Conservation (phyloP, 2,329 filamentous ascomycete species). For the Canariomyces notabilis region DNA sequence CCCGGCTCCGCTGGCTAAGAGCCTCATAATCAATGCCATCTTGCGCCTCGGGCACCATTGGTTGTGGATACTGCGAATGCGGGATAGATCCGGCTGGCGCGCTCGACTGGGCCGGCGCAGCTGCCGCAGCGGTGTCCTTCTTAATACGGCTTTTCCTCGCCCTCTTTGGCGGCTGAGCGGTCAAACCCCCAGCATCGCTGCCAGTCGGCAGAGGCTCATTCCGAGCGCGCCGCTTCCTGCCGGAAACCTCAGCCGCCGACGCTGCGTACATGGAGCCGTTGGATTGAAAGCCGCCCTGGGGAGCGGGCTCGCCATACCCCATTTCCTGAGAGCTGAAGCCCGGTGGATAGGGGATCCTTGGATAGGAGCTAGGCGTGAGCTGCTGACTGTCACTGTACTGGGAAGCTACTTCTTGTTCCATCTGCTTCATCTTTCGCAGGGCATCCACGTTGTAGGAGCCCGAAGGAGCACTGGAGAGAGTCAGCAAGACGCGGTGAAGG, state of each 20-base stretch:
- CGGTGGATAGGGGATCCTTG: constrained; percentile 14
- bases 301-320: constrained; percentile 9
- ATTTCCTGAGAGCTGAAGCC: constrained; percentile 5
- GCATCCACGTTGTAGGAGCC: background rate
- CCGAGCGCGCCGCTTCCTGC: constrained; percentile 16
- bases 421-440: constrained; percentile 7
- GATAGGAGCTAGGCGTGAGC: constrained; percentile 4
- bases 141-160: constrained; percentile 18
- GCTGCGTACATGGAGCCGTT: constrained; percentile 20
- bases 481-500: background rate
- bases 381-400: background rate
- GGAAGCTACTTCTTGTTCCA: constrained; percentile 1
- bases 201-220: background rate
- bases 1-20: constrained; percentile 24
- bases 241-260: constrained; percentile 18
- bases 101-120: constrained; percentile 7
- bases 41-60: constrained; percentile 15
- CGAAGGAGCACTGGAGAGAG: background rate
- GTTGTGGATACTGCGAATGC: constrained; percentile 17
- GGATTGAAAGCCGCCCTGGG: constrained; percentile 7
- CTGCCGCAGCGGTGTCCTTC: constrained; percentile 11
- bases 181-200: constrained; percentile 3
- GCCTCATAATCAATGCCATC: constrained; percentile 25
- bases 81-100: background rate
- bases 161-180: constrained; percentile 16